Percentiles rank a stretch among this genome's conserved stretches.
Conservation (phyloP, 768 basidiomycete genomes). For the Kwoniella newhampshirensis region DNA sequence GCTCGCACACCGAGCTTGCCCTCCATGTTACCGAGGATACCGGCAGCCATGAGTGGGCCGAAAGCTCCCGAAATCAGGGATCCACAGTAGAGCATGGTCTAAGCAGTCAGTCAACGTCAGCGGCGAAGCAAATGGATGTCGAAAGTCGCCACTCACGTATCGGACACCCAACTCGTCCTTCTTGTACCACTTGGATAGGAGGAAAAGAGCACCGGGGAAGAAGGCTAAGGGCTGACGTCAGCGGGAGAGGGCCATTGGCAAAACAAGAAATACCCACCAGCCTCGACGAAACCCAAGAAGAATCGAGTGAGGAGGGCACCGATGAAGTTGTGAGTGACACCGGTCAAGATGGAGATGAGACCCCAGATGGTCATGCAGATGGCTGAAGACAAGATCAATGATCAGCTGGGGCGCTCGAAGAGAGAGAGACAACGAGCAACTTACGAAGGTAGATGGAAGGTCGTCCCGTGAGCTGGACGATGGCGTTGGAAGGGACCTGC, state of each 20-base stretch:
- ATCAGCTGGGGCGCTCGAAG: not conserved
- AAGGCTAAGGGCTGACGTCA: constrained; percentile 57
- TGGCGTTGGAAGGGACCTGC: constrained; percentile 35
- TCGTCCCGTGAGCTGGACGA: constrained; percentile 11
- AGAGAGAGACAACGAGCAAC: not conserved
- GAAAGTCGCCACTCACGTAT: not conserved
- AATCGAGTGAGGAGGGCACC: constrained; percentile 60
- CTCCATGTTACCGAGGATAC: constrained; percentile 66
- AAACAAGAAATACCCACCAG: constrained; percentile 13
- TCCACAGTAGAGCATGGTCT: constrained; percentile 58
- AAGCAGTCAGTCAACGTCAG: not conserved
- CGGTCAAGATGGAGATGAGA: constrained; percentile 56
- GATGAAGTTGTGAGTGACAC: constrained; percentile 57
- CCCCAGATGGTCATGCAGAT: constrained; percentile 23
- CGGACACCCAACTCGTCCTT: constrained; percentile 56
- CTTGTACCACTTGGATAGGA: constrained; percentile 65
- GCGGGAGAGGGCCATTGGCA: not conserved
- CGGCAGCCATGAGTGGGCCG: constrained; percentile 71
- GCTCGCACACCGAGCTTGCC: constrained; percentile 64
- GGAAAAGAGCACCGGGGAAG: constrained; percentile 67
- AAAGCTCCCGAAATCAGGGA: constrained; percentile 74
- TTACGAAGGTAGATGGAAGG: constrained; percentile 37
- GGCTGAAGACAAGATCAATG: not conserved
- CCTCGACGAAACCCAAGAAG: constrained; percentile 64
- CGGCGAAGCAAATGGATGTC: not conserved